Evolutionary conservation across 768 basidiomycete species (phyloP).

Genomic region (Coprinopsis sp.): DNA sequence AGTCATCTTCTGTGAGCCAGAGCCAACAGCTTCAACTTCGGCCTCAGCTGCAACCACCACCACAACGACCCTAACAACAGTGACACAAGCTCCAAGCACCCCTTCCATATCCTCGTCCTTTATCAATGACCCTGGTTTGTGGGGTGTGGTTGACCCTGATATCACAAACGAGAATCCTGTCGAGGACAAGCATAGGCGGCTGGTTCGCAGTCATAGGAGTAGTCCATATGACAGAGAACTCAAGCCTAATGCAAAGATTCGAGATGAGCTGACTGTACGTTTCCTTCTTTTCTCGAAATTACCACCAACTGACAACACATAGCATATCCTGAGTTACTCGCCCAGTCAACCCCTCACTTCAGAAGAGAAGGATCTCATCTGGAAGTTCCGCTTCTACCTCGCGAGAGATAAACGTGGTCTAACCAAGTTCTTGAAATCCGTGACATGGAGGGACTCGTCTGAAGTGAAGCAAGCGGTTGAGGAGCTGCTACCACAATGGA

Average conservation of each 20-base stretch:
- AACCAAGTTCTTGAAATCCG: constrained; percentile 96
- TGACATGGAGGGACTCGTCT: constrained; percentile 93
- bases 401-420: constrained; percentile 87
- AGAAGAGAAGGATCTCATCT: constrained; percentile 93
- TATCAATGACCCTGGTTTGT: constrained; percentile 65
- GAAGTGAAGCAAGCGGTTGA: constrained; percentile 99
- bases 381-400: constrained; percentile 99
- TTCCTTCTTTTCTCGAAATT: background rate
- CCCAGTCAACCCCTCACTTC: constrained; percentile 83
- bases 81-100: constrained; percentile 39
- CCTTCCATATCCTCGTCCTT: constrained; percentile 47
- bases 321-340: constrained; percentile 90
- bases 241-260: constrained; percentile 93
- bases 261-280: constrained; percentile 87
- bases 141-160: constrained; percentile 90
- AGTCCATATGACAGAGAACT: constrained; percentile 93
- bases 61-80: constrained; percentile 35
- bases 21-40: constrained; percentile 26
- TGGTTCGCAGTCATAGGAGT: constrained; percentile 91
- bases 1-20: constrained; percentile 87
- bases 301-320: background rate
- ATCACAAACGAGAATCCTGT: constrained; percentile 91
- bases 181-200: constrained; percentile 91
- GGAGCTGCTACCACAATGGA: constrained; percentile 92
- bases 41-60: constrained; percentile 18